Evolutionary conservation across 306 rosid species (phyloP).

Genomic region (Gastrolobium villosum): DNA sequence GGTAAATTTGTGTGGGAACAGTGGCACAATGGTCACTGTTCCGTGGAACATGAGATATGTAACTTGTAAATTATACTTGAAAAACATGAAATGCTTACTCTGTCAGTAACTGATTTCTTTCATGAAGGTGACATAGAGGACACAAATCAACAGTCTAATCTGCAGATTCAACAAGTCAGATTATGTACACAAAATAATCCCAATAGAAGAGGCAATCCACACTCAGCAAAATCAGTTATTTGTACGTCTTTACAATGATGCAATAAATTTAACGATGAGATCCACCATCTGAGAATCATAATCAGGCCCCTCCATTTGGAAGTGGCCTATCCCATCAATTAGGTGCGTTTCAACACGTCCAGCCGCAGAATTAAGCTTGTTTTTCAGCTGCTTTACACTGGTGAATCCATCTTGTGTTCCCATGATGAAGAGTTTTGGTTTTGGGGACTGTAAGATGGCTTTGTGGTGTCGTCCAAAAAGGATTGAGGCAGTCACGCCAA

Average conservation of each 20-base stretch:
- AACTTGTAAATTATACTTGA: slow-evolving; percentile 43
- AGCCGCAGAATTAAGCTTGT: slow-evolving; percentile 72
- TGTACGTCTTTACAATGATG: slow-evolving; percentile 62
- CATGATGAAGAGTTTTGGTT: slow-evolving; percentile 91
- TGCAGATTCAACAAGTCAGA: slow-evolving; percentile 47
- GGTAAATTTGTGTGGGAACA: too few species aligned
- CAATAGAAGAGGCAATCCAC: slow-evolving; percentile 32
- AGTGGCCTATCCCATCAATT: slow-evolving; percentile 84
- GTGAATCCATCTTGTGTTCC: slow-evolving; percentile 95
- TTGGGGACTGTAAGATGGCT: slow-evolving; percentile 70
- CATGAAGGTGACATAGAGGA: slow-evolving; percentile 39
- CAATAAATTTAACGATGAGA: slow-evolving; percentile 64
- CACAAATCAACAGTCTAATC: slow-evolving; percentile 46
- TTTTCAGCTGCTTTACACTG: slow-evolving; percentile 77
- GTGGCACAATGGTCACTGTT: too few species aligned
- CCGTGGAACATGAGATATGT: too few species aligned
- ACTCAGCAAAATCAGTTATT: slow-evolving; percentile 19
- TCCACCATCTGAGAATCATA: slow-evolving; percentile 84
- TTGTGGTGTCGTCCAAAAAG: slow-evolving; percentile 93
- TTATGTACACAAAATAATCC: slow-evolving; percentile 43
- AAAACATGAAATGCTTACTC: too few species aligned
- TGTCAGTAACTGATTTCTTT: slow-evolving; percentile 24
- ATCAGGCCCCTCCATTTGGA: slow-evolving; percentile 94
- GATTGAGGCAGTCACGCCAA: slow-evolving; percentile 86
- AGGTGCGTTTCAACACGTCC: slow-evolving; percentile 78